Base-by-base conservation (phyloP, 179 eudicot genomes). In the Vitellaria paradoxa region DNA sequence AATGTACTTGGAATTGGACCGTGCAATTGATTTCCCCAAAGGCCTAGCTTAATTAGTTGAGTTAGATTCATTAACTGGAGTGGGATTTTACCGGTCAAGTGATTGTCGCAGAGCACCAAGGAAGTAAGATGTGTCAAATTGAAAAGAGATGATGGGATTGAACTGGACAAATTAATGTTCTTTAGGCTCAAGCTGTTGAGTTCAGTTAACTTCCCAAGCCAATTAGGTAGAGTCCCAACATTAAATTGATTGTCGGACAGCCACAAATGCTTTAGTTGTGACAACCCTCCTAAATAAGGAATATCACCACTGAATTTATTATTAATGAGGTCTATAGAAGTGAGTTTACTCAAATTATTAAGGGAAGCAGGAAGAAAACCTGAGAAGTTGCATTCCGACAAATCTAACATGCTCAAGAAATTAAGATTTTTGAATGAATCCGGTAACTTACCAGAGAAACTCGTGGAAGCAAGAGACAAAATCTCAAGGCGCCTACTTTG, bases 401-500 rank as follows among this genome's bases (percentile, higher is more conserved):
- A 7, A 52, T 66, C 56, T 55, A 77, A 65, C 5, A 4, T 1
- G 9, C 26, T 64, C 75, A 81, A 73, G 53, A 30, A 60, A 5
- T 3, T 37, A 4, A 77, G 75, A 12, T 81, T 65, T 49, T 57
- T 76, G n/a, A 81, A 65, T 3, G 81, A 82, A 21, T 13, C 18
- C 18, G 85, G 81, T n/a, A 78, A 9, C 15, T 62, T 13, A 0
- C 79, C 79, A 6, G 60, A 70, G 30, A 82, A 82, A 13, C 26
- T 26, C 14, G 79, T 74, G 60, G 1, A 5, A 18, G 61, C n/a
- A 59, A 84, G 72, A 7, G 0, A 6, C 21, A 86, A 53, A 13
- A 0, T 57, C 23, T 56, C 21, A 6, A 84, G 81, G 9, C 67
- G 65, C 55, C 60, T 79, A 15, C 37, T 70, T 0, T 2, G 21